Evolutionary conservation across 257 asterid species (phyloP).

Genomic region (Oldenlandia corymbosa): DNA sequence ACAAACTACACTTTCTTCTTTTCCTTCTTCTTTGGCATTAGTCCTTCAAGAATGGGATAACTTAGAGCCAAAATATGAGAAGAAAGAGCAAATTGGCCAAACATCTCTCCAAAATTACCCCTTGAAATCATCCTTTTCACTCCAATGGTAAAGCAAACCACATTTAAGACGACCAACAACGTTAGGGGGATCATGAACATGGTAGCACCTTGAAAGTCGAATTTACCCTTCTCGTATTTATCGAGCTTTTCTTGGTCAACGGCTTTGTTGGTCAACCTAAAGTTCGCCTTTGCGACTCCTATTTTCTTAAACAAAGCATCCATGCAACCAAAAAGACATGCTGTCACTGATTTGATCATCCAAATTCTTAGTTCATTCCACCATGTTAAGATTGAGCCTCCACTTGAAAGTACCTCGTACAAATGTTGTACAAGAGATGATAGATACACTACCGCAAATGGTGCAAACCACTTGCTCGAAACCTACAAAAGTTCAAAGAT

Average conservation of each 20-base stretch:
- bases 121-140: slow-evolving; percentile 34
- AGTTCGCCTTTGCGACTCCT: slow-evolving; percentile 45
- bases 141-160: slow-evolving; percentile 54
- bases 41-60: slow-evolving; percentile 58
- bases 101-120: slow-evolving; percentile 46
- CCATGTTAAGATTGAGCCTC: slow-evolving; percentile 43
- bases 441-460: slow-evolving; percentile 36
- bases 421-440: slow-evolving; percentile 44
- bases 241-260: slow-evolving; percentile 52
- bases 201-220: slow-evolving; percentile 60
- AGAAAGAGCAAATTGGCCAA: slow-evolving; percentile 57
- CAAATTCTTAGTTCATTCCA: slow-evolving; percentile 54
- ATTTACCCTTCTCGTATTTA: slow-evolving; percentile 51
- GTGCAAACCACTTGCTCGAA: slow-evolving; percentile 39
- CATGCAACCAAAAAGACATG: slow-evolving; percentile 42
- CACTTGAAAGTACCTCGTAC: slow-evolving; percentile 38
- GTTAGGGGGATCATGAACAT: slow-evolving; percentile 69
- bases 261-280: slow-evolving; percentile 56
- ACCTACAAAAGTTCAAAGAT: slow-evolving; percentile 34
- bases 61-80: slow-evolving; percentile 53
- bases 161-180: slow-evolving; percentile 49
- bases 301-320: slow-evolving; percentile 32
- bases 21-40: slow-evolving; percentile 45
- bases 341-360: slow-evolving; percentile 53
- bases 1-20: slow-evolving; percentile 24